These are phyloP conservation scores for Wallacemonas sp. DNA, from an alignment of 208 protist species.

Conservation along the genomic window DNA sequence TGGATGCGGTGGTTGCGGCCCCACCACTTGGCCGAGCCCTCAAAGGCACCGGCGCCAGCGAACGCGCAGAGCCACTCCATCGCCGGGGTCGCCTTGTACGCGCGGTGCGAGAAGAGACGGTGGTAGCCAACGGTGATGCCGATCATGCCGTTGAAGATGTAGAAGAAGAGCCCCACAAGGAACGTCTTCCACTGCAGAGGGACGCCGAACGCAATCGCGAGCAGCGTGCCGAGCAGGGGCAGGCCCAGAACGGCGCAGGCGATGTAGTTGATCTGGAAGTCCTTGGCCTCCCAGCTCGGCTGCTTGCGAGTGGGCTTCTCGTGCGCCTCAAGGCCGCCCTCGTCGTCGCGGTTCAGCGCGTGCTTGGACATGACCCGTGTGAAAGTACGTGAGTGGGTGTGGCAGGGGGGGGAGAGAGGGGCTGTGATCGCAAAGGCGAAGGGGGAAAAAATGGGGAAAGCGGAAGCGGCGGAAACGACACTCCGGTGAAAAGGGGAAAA, in stretches of 20 bases:
- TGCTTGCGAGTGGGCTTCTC: conserved; percentile 41
- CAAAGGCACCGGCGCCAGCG: conserved; percentile 81
- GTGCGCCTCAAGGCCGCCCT: conserved; percentile 15
- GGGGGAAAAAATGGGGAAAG: too few species aligned
- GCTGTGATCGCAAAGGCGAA: neutral
- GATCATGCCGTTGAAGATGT: conserved; percentile 83
- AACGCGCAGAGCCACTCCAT: conserved; percentile 79
- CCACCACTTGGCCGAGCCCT: conserved; percentile 92
- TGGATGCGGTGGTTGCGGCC: conserved; percentile 91
- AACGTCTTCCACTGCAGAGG: conserved; percentile 76
- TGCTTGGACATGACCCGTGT: neutral
- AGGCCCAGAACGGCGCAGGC: conserved; percentile 60
- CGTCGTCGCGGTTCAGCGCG: conserved; percentile 10
- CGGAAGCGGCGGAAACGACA: too few species aligned
- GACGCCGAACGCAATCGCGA: conserved; percentile 37
- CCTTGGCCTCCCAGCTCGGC: conserved; percentile 52
- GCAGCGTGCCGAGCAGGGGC: conserved; percentile 33
- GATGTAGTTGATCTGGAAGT: conserved; percentile 84
- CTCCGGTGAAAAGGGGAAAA: too few species aligned
- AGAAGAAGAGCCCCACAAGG: conserved; percentile 55
- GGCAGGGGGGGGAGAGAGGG: neutral
- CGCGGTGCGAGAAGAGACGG: conserved; percentile 87
- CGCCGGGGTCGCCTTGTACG: conserved; percentile 57
- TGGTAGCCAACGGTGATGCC: conserved; percentile 92
- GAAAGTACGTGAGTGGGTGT: neutral